A percentile compares a stretch with the other conserved stretches of the same genome.
phyloP scores from a whole-genome alignment of 192 early-diverging fungal genomes.

The Coemansia sp. region DNA sequence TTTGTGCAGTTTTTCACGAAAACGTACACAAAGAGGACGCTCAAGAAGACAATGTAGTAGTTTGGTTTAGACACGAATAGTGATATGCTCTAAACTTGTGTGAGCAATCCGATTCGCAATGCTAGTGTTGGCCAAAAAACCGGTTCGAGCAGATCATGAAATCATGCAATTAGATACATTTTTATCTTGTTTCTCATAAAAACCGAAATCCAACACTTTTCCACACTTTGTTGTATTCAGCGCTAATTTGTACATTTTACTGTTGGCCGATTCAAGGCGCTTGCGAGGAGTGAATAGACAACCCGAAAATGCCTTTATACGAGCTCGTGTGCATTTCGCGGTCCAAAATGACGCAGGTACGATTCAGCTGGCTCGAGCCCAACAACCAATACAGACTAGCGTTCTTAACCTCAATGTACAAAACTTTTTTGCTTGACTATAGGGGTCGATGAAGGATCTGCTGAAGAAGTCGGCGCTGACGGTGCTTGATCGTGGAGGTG shows the following conservation, averaged over 20 bases:
- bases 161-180: not conserved
- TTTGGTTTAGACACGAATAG: not conserved
- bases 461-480: constrained; percentile 72
- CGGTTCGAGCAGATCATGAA: not conserved
- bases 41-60: not conserved
- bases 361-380: too few species aligned
- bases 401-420: not conserved
- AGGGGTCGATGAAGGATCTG: constrained; percentile 69
- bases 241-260: constrained; percentile 4
- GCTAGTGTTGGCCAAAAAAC: too few species aligned
- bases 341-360: constrained; percentile 57
- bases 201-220: not conserved
- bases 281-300: not conserved
- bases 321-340: constrained; percentile 70
- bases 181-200: not conserved
- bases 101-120: too few species aligned
- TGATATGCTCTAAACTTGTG: too few species aligned
- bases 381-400: too few species aligned
- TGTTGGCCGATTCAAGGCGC: not conserved
- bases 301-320: constrained; percentile 62
- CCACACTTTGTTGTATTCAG: not conserved
- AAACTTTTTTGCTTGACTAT: constrained; percentile 10
- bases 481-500: constrained; percentile 81
- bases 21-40: constrained; percentile 56
- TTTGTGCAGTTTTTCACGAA: constrained; percentile 77